These are phyloP conservation scores for Apiotrichum laibachii DNA, from an alignment of 1,284 basidiomycete genomes.

Conservation along the genomic window DNA sequence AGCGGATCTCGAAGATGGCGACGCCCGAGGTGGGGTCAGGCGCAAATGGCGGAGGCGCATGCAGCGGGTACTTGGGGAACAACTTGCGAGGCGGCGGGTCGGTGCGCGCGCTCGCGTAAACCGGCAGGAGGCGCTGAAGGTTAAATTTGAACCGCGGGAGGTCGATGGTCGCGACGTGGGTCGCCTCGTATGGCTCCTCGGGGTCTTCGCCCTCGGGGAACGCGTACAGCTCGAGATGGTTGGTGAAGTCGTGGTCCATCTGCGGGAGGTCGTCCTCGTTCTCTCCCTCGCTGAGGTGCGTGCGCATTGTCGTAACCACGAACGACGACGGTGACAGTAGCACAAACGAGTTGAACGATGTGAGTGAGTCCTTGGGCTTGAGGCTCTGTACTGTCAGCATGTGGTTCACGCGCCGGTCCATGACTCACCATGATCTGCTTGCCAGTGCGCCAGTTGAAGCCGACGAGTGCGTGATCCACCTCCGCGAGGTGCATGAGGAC, in stretches of 20 bases:
- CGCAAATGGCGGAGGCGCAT: conserved; percentile 32
- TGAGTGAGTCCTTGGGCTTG: background rate
- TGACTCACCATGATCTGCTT: conserved; percentile 28
- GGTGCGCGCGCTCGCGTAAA: conserved; percentile 37
- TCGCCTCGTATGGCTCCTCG: conserved; percentile 14
- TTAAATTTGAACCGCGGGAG: conserved; percentile 37
- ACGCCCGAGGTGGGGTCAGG: conserved; percentile 46
- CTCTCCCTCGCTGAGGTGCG: conserved; percentile 24
- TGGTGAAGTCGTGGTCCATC: conserved; percentile 32
- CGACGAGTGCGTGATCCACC: conserved; percentile 27
- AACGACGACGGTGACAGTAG: conserved; percentile 42
- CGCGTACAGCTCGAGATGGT: conserved; percentile 43
- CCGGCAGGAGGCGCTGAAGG: conserved; percentile 27
- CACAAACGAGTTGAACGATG: conserved; percentile 38
- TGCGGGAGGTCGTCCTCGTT: conserved; percentile 27
- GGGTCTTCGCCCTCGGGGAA: conserved; percentile 29
- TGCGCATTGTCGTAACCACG: conserved; percentile 33
- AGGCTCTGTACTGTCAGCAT: background rate
- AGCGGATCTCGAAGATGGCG: conserved; percentile 39
- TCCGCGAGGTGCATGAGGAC: conserved; percentile 25
- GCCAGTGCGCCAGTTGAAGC: conserved; percentile 50
- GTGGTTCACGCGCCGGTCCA: background rate
- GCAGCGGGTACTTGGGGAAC: conserved; percentile 36
- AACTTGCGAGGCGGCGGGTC: conserved; percentile 48
- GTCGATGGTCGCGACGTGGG: conserved; percentile 39